Base-by-base conservation (phyloP, 306 rosid species). In the Canavalia ensiformis region DNA sequence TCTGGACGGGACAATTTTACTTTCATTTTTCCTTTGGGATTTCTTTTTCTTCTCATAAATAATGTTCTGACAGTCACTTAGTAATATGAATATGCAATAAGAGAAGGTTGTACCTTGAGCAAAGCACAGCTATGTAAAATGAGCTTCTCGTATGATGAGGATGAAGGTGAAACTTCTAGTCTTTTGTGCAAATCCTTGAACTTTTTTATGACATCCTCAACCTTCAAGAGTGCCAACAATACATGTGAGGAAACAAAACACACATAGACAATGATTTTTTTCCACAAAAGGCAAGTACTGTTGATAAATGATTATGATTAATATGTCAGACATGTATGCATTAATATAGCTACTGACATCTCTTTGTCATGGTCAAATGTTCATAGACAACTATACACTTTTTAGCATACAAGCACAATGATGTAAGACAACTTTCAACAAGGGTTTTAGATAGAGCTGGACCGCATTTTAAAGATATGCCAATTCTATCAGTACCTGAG, bases 61-160 rank as follows among this genome's bases (percentile, higher is more conserved):
- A 63, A 46, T 47, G 80, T 72, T 78, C 77, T 76, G 74, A 39
- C 63, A 41, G 34, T 46, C 18, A 60, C 39, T 31, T 28, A 9
- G 29, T 64, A 70, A 76, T 80, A 81, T 63, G 34, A 39, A 72
- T 64, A 74, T 58, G 28, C 25, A 81, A 54, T 77, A 67, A 71
- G 49, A 25, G 34, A 70, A 68, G 57, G 35, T 33, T 87, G 76
- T 87, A 95, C 99, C 95, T 95, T 81, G 59, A 55, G 88, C 72
- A 84, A 86, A 66, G 81, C 83, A 73, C 97, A 91, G 78, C 91
- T 83, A 86, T 87, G 82, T 56, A 59, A 76, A 74, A 95, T 83
- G 81, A 95, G 95, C 87, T 87, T 90, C 84, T 83, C 90, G 45
- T 88, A 91, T 31, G 98, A 89, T 7, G 85, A 75, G 56, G 85